These are phyloP conservation scores for Leccinellum luteum DNA, from an alignment of 768 basidiomycete species.

Conservation along the genomic window DNA sequence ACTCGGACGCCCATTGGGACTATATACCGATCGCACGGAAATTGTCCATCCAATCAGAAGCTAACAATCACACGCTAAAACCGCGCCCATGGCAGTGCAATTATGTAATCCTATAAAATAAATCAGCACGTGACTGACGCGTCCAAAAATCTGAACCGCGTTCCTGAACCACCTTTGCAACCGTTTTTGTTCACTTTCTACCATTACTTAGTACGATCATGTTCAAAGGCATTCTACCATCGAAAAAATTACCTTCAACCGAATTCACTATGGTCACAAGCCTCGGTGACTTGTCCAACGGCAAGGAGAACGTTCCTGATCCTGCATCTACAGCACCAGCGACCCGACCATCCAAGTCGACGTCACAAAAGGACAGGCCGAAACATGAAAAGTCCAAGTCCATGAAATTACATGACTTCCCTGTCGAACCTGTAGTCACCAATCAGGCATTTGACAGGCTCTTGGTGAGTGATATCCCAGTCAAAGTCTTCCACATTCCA, in stretches of 20 bases:
- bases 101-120: conserved; percentile 28
- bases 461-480: conserved; percentile 49
- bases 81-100: conserved; percentile 15
- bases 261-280: conserved; percentile 73
- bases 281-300: conserved; percentile 47
- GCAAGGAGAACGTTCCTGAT: conserved; percentile 69
- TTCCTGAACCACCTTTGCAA: conserved; percentile 1
- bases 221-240: conserved; percentile 80
- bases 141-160: conserved; percentile 32
- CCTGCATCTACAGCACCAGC: conserved; percentile 34
- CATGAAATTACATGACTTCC: conserved; percentile 42
- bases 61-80: not conserved
- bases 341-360: conserved; percentile 22
- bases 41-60: conserved; percentile 25
- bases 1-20: conserved; percentile 1
- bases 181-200: not conserved
- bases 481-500: not conserved
- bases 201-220: conserved; percentile 42
- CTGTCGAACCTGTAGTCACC: conserved; percentile 41
- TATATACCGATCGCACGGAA: conserved; percentile 34
- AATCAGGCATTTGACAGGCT: conserved; percentile 78
- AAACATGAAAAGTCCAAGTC: conserved; percentile 45
- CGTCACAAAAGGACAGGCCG: conserved; percentile 20
- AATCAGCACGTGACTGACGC: conserved; percentile 33
- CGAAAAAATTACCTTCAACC: conserved; percentile 59